Evolutionary conservation across 202 grass and related monocot species (phyloP).

Genomic region (Carex arenaria): DNA sequence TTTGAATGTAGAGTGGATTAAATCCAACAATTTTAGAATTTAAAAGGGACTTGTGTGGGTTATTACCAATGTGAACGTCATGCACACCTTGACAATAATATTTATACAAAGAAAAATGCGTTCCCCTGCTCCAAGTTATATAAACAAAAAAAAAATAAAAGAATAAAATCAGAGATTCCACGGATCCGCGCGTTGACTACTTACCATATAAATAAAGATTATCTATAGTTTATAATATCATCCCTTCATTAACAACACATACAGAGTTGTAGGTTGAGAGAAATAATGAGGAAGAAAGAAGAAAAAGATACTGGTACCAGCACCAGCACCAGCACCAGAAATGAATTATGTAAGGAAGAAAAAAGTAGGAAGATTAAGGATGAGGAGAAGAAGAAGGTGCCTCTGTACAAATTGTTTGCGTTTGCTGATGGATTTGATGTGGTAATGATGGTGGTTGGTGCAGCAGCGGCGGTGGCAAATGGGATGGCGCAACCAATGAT

Average conservation of each 20-base stretch:
- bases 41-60: not conserved
- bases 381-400: constrained; percentile 30
- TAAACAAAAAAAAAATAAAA: not conserved
- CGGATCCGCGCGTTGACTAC: not conserved
- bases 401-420: constrained; percentile 44
- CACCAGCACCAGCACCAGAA: not conserved
- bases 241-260: too few relatives aligned
- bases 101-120: not conserved
- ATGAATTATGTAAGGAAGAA: not conserved
- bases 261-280: not conserved
- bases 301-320: not conserved
- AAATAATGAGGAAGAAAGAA: not conserved
- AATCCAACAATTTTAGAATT: not conserved
- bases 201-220: not conserved
- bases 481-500: constrained; percentile 71
- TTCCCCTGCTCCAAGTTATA: constrained; percentile 12
- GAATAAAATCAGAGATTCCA: not conserved
- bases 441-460: constrained; percentile 54
- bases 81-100: too few relatives aligned
- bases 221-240: not conserved
- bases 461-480: constrained; percentile 44
- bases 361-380: constrained; percentile 11
- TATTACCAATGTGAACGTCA: not conserved
- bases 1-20: not conserved
- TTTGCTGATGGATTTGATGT: constrained; percentile 60